Evolutionary conservation across 2,329 filamentous ascomycete species (phyloP).

Genomic region (Alternaria rosae): DNA sequence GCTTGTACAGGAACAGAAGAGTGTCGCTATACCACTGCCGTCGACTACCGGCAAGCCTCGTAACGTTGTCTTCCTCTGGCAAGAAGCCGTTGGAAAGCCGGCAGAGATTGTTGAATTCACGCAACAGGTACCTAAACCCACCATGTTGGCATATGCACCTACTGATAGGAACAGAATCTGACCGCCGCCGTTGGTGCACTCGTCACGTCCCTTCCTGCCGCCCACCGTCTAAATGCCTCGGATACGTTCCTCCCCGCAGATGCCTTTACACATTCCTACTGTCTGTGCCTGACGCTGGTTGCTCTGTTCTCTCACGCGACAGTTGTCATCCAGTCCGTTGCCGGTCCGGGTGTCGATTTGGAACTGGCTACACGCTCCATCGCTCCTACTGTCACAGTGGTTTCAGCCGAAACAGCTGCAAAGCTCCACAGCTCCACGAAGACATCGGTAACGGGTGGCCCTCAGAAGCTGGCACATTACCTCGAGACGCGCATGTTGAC

Average conservation of each 20-base stretch:
- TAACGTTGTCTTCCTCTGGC: conserved; percentile 71
- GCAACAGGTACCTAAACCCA: conserved; percentile 60
- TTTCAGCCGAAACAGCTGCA: conserved; percentile 75
- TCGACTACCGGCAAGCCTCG: conserved; percentile 62
- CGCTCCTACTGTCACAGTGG: conserved; percentile 82
- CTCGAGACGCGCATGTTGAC: conserved; percentile 75
- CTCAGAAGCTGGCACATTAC: conserved; percentile 74
- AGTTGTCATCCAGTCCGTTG: conserved; percentile 87
- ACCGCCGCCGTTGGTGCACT: conserved; percentile 84
- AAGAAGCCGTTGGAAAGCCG: conserved; percentile 56
- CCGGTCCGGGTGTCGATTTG: conserved; percentile 75
- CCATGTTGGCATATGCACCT: too few species aligned
- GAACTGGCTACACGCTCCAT: conserved; percentile 75
- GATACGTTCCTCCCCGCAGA: conserved; percentile 89
- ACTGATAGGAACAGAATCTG: conserved; percentile 67
- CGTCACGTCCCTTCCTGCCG: conserved; percentile 75
- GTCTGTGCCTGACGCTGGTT: conserved; percentile 79
- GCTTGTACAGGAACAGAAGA: conserved; percentile 71
- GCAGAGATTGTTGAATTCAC: conserved; percentile 81
- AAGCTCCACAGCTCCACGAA: conserved; percentile 70
- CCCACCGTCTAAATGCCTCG: conserved; percentile 73
- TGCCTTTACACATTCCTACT: conserved; percentile 78
- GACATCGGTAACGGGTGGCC: conserved; percentile 65
- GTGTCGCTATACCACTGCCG: conserved; percentile 69
- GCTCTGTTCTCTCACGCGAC: conserved; percentile 87